Conservation (phyloP, 2,329 filamentous ascomycete species). For the Dothiorella sarmentorum region DNA sequence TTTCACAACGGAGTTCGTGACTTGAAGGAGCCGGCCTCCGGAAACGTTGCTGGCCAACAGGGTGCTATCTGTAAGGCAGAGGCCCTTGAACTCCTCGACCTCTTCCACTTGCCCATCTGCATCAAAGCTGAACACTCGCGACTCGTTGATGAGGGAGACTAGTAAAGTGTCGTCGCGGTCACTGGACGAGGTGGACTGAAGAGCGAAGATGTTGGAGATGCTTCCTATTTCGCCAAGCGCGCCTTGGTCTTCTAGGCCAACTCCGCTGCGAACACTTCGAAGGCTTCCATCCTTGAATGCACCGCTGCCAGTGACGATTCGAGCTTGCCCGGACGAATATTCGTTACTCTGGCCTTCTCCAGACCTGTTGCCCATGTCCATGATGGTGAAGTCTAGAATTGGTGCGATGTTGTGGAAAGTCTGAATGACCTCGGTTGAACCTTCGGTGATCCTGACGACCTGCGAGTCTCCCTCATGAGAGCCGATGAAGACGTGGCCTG, state of each 20-base stretch:
- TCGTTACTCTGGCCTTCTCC: slow-evolving; percentile 78
- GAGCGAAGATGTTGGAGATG: slow-evolving; percentile 68
- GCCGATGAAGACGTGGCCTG: slow-evolving; percentile 74
- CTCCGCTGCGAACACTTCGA: slow-evolving; percentile 86
- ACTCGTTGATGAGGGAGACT: slow-evolving; percentile 79
- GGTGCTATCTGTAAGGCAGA: slow-evolving; percentile 68
- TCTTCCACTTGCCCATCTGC: slow-evolving; percentile 78
- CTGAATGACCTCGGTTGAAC: slow-evolving; percentile 67
- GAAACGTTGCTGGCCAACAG: slow-evolving; percentile 66
- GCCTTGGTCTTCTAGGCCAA: slow-evolving; percentile 84
- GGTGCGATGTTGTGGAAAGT: slow-evolving; percentile 82
- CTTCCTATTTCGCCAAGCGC: slow-evolving; percentile 74
- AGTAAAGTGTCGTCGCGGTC: slow-evolving; percentile 66
- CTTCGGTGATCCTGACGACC: slow-evolving; percentile 62
- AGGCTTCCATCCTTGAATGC: slow-evolving; percentile 85
- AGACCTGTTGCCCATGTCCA: slow-evolving; percentile 89
- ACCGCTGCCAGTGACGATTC: slow-evolving; percentile 89
- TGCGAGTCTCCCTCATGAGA: slow-evolving; percentile 94
- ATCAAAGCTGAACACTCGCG: slow-evolving; percentile 76
- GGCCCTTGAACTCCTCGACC: slow-evolving; percentile 68
- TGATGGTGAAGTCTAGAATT: slow-evolving; percentile 88
- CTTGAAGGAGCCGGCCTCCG: slow-evolving; percentile 66
- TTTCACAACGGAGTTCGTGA: slow-evolving; percentile 62
- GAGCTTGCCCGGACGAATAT: slow-evolving; percentile 91
- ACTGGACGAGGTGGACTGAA: slow-evolving; percentile 53